Conservation (phyloP, 148 eudicot species). For the Selenicereus undatus region DNA sequence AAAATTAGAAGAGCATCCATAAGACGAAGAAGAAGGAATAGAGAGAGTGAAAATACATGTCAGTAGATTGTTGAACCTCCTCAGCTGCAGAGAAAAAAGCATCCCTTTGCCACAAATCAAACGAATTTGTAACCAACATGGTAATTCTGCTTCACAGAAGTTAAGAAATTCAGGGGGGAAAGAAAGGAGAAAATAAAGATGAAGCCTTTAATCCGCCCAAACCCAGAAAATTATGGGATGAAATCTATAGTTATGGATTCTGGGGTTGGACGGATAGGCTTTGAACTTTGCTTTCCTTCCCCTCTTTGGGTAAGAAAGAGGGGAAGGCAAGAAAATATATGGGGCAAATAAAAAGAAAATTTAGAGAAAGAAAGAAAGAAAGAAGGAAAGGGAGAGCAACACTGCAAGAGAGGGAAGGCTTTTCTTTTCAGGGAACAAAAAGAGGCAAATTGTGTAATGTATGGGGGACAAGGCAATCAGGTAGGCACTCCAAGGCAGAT, state of each 20-base stretch:
- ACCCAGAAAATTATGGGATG: not conserved
- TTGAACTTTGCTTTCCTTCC: conserved; percentile 9
- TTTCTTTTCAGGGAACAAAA: conserved; percentile 2
- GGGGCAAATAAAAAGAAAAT: not conserved
- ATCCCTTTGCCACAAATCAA: conserved; percentile 95
- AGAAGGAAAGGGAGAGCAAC: not conserved
- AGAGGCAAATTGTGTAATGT: not conserved
- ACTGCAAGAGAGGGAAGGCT: no score
- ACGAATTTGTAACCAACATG: conserved; percentile 88
- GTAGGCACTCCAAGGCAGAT: not conserved
- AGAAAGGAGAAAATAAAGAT: not conserved
- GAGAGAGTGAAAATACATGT: conserved; percentile 41
- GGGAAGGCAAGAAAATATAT: conserved; percentile 18
- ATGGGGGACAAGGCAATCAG: not conserved
- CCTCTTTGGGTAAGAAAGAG: conserved; percentile 10
- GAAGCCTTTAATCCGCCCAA: conserved; percentile 13
- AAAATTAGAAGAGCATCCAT: conserved; percentile 7
- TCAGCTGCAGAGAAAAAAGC: conserved; percentile 87
- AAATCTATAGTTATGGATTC: not conserved
- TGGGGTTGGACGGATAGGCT: conserved; percentile 10
- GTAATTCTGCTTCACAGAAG: not conserved
- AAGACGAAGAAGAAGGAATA: not conserved
- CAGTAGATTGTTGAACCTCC: conserved; percentile 91
- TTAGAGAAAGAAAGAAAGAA: not conserved
- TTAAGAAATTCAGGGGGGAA: not conserved